These are phyloP conservation scores for Ocimum tenuiflorum DNA, from an alignment of 257 asterid species.

Conservation along the genomic window DNA sequence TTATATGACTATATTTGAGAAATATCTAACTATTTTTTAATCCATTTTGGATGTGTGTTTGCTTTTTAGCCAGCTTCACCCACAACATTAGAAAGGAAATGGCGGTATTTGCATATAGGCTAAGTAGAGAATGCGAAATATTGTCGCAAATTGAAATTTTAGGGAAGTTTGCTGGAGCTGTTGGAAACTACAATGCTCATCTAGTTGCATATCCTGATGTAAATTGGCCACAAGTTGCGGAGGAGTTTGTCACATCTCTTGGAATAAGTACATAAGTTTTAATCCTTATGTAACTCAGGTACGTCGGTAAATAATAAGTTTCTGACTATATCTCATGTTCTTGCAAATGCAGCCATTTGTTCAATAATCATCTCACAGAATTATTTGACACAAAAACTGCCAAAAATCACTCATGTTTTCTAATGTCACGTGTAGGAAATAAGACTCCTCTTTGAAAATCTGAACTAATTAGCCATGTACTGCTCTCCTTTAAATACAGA, in stretches of 20 bases:
- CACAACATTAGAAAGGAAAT: constrained; percentile 57
- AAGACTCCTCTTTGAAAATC: too few species aligned
- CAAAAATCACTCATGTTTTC: neutral
- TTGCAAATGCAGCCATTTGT: too few species aligned
- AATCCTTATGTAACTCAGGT: constrained; percentile 54
- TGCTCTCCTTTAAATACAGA: constrained; percentile 48
- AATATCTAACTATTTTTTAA: neutral
- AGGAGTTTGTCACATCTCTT: constrained; percentile 57
- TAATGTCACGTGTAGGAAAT: neutral
- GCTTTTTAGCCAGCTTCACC: constrained; percentile 54
- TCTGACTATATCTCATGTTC: too few species aligned
- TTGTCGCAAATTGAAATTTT: constrained; percentile 30
- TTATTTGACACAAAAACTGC: neutral
- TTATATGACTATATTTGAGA: neutral
- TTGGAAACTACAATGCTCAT: constrained; percentile 64
- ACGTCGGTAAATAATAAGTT: neutral
- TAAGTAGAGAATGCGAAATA: constrained; percentile 30
- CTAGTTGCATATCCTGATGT: constrained; percentile 50
- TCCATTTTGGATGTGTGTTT: neutral
- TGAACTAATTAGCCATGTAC: constrained; percentile 5
- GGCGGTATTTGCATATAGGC: constrained; percentile 49
- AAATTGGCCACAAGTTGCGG: constrained; percentile 41
- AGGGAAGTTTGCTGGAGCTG: constrained; percentile 68
- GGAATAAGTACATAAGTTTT: constrained; percentile 49
- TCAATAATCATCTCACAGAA: neutral